Percentiles rank a stretch among this genome's conserved stretches.
These are phyloP conservation scores for Termitomyces sp. DNA, from an alignment of 768 basidiomycete species.

Conservation along the genomic window DNA sequence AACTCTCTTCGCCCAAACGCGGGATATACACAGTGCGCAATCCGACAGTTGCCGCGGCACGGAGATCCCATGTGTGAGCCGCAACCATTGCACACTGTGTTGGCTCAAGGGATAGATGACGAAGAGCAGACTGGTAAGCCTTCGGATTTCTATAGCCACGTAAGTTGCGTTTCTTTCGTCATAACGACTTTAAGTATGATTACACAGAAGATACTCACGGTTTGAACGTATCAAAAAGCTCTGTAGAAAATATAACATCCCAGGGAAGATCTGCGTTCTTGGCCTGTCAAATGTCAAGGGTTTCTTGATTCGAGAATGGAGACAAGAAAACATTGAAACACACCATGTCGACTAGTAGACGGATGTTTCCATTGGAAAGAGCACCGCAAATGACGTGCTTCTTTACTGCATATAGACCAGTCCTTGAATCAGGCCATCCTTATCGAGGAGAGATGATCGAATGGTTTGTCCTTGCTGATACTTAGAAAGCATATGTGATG, in stretches of 20 bases:
- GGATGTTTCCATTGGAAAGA: slow-evolving; percentile 64
- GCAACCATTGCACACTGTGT: slow-evolving; percentile 62
- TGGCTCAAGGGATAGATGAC: slow-evolving; percentile 48
- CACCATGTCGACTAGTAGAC: slow-evolving; percentile 61
- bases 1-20: slow-evolving; percentile 43
- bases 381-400: slow-evolving; percentile 46
- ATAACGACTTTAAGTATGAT: no score
- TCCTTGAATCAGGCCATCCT: slow-evolving; percentile 58
- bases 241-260: slow-evolving; percentile 60
- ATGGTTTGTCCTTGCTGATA: not conserved
- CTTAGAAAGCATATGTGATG: not conserved
- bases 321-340: not conserved
- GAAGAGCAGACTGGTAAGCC: slow-evolving; percentile 46
- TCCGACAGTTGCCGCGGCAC: slow-evolving; percentile 48
- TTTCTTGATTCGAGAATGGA: not conserved
- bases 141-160: slow-evolving; percentile 39
- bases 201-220: slow-evolving; percentile 41
- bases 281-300: slow-evolving; percentile 35
- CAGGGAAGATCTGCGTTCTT: slow-evolving; percentile 60
- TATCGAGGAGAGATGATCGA: not conserved
- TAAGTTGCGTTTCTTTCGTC: not conserved
- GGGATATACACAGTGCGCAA: slow-evolving; percentile 60
- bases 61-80: slow-evolving; percentile 56
- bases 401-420: slow-evolving; percentile 50
- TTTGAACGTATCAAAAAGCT: slow-evolving; percentile 61